A percentile compares a stretch with the other conserved stretches of the same genome.
phyloP scores from a whole-genome alignment of 371 early-diverging fungal species.

The Mucor circinelloides region DNA sequence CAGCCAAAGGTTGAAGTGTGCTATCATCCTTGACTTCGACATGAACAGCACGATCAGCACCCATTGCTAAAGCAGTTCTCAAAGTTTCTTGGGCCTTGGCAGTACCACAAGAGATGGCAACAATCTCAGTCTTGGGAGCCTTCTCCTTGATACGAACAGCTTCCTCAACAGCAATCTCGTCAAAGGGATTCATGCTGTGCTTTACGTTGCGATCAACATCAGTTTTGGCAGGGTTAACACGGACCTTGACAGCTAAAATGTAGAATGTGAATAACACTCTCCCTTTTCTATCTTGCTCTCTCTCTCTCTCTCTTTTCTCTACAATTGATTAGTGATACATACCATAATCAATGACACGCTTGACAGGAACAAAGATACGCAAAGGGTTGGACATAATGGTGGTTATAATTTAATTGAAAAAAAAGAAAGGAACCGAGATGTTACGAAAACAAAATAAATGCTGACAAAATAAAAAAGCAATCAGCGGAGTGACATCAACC shows the following conservation, averaged over 20 bases:
- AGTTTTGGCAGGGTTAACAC: slow-evolving; percentile 88
- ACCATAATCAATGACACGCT: slow-evolving; percentile 97
- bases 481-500: slow-evolving; percentile 22
- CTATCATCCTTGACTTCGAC: slow-evolving; percentile 82
- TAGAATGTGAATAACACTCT: neutral
- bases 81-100: slow-evolving; percentile 91
- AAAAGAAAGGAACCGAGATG: slow-evolving; percentile 7
- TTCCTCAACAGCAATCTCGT: slow-evolving; percentile 98
- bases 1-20: slow-evolving; percentile 81
- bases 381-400: slow-evolving; percentile 50
- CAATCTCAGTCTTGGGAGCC: slow-evolving; percentile 71
- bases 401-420: neutral
- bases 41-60: slow-evolving; percentile 96
- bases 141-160: slow-evolving; percentile 93
- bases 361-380: slow-evolving; percentile 90
- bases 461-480: neutral
- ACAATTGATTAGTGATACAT: neutral
- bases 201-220: slow-evolving; percentile 95
- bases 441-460: slow-evolving; percentile 4
- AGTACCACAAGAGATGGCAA: slow-evolving; percentile 92
- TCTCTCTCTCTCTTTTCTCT: neutral
- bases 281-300: neutral
- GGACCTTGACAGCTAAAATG: slow-evolving; percentile 87
- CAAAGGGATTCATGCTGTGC: slow-evolving; percentile 99
- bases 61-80: slow-evolving; percentile 98